Evolutionary conservation across 2,329 filamentous ascomycete species (phyloP).

Genomic region (Diaporthe vaccinii): DNA sequence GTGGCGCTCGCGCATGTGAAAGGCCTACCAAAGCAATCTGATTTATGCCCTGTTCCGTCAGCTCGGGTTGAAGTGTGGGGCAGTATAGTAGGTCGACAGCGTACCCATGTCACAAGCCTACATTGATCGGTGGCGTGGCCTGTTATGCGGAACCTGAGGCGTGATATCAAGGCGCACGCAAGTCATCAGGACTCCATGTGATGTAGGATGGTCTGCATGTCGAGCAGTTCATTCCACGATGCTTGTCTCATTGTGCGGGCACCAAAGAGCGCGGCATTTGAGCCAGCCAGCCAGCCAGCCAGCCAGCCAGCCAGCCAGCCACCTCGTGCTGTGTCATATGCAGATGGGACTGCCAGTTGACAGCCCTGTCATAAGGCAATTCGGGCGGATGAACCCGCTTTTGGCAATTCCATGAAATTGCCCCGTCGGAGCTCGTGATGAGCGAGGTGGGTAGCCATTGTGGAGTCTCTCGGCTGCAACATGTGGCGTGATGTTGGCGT

Average conservation of each 20-base stretch:
- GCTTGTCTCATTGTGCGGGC: background rate
- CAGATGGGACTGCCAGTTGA: background rate
- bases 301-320: background rate
- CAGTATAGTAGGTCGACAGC: conserved; percentile 5
- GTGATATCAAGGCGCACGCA: background rate
- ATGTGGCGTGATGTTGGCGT: conserved; percentile 18
- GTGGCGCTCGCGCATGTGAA: conserved; percentile 16
- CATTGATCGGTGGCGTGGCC: conserved; percentile 7
- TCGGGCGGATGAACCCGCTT: background rate
- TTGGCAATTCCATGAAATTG: conserved; percentile 7
- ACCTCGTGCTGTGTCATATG: conserved; percentile 10
- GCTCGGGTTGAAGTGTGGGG: conserved; percentile 30
- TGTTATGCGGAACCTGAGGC: background rate
- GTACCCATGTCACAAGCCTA: conserved; percentile 1
- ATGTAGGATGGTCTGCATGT: background rate
- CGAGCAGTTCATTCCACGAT: background rate
- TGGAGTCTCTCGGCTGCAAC: conserved; percentile 17
- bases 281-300: background rate
- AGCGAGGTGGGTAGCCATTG: conserved; percentile 17
- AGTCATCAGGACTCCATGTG: background rate
- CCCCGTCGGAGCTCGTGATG: background rate
- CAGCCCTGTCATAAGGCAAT: conserved; percentile 16
- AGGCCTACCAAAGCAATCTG: conserved; percentile 1
- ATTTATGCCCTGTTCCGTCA: conserved; percentile 23
- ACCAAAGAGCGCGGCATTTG: background rate